These are phyloP conservation scores for Fusarium anguioides DNA, from an alignment of 2,329 filamentous ascomycete genomes.

Conservation along the genomic window DNA sequence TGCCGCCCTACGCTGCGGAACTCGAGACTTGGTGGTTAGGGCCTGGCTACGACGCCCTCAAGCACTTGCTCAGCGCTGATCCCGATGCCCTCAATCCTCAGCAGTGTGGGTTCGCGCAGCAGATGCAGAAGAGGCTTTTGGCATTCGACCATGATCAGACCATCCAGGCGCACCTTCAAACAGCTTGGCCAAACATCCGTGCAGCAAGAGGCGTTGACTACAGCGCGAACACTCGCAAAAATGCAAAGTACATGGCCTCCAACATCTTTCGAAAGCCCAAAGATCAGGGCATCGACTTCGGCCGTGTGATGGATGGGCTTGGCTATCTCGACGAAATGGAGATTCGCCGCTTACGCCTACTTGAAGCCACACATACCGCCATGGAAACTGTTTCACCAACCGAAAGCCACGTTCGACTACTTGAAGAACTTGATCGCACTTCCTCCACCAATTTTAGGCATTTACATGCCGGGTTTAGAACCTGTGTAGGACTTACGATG, in stretches of 20 bases:
- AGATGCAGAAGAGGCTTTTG: slow-evolving; percentile 46
- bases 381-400: slow-evolving; percentile 20
- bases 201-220: slow-evolving; percentile 29
- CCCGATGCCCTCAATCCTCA: slow-evolving; percentile 28
- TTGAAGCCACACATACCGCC: slow-evolving; percentile 38
- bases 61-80: slow-evolving; percentile 41
- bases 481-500: slow-evolving; percentile 43
- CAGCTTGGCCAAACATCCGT: slow-evolving; percentile 35
- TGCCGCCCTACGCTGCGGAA: slow-evolving; percentile 48
- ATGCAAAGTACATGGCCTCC: slow-evolving; percentile 39
- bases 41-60: slow-evolving; percentile 41
- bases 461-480: slow-evolving; percentile 50
- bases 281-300: slow-evolving; percentile 46
- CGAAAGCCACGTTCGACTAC: slow-evolving; percentile 29
- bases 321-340: slow-evolving; percentile 50
- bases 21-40: slow-evolving; percentile 52
- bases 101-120: slow-evolving; percentile 50
- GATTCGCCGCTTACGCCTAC: slow-evolving; percentile 46
- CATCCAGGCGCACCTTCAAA: slow-evolving; percentile 33
- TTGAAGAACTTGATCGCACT: slow-evolving; percentile 48
- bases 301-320: slow-evolving; percentile 47
- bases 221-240: slow-evolving; percentile 45
- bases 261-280: slow-evolving; percentile 44
- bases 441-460: slow-evolving; percentile 45
- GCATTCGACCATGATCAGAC: slow-evolving; percentile 47